Conservation (phyloP, 208 protist genomes). For the Acanthamoeba healyi region DNA sequence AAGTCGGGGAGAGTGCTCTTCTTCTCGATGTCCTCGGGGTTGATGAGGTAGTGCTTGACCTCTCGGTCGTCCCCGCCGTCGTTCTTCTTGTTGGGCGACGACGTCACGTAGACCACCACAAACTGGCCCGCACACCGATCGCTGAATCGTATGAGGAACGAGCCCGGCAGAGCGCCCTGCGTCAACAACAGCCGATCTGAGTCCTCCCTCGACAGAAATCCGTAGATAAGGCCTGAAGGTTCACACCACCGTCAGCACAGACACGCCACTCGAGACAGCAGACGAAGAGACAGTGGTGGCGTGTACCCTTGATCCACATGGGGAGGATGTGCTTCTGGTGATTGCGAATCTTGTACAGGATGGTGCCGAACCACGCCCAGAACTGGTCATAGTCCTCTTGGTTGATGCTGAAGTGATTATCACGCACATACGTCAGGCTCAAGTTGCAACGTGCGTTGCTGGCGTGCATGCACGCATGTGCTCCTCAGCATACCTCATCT, state of each 20-base stretch:
- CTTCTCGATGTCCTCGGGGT: constrained; percentile 67
- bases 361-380: constrained; percentile 71
- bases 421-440: neutral
- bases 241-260: neutral
- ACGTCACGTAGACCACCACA: constrained; percentile 61
- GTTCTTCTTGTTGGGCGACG: constrained; percentile 5
- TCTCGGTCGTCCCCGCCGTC: constrained; percentile 19
- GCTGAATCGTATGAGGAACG: constrained; percentile 69
- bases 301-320: constrained; percentile 67
- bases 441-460: neutral
- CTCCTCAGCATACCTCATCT: constrained; percentile 31
- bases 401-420: constrained; percentile 53
- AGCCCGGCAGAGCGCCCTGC: constrained; percentile 52
- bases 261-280: too few species aligned
- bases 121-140: constrained; percentile 63
- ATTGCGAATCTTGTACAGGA: constrained; percentile 69
- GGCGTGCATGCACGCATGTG: neutral
- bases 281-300: neutral
- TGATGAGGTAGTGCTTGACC: constrained; percentile 71
- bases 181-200: constrained; percentile 51
- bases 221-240: constrained; percentile 36
- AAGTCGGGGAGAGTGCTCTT: constrained; percentile 68
- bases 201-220: constrained; percentile 57
- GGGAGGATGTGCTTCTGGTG: constrained; percentile 73
- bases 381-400: constrained; percentile 70